phyloP scores from a whole-genome alignment of 2,329 filamentous ascomycete species.

The Cladosporium halotolerans region DNA sequence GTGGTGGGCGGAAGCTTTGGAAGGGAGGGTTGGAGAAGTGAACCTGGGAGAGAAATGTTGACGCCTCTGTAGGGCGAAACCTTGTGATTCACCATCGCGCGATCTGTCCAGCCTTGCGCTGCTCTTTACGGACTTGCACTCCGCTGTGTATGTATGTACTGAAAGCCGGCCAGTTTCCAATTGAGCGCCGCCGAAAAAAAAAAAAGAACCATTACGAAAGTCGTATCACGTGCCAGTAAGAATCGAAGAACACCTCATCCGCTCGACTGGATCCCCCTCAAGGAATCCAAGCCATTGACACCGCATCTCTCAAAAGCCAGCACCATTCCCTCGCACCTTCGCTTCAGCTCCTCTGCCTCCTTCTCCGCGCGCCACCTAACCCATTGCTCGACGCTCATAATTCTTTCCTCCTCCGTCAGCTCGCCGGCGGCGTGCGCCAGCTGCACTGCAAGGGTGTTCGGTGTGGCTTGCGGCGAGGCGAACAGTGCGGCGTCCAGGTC shows the following conservation, averaged over 20 bases:
- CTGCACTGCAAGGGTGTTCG: constrained; percentile 20
- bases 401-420: constrained; percentile 69
- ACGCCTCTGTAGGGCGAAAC: too few relatives aligned
- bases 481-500: constrained; percentile 69
- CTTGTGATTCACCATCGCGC: too few relatives aligned
- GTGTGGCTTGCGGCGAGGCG: constrained; percentile 33
- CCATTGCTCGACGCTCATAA: constrained; percentile 94
- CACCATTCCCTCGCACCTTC: constrained; percentile 79
- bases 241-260: neutral
- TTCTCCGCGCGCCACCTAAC: constrained; percentile 72
- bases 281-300: constrained; percentile 63
- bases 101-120: too few relatives aligned
- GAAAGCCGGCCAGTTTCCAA: neutral
- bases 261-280: constrained; percentile 57
- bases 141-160: too few relatives aligned
- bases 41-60: too few relatives aligned
- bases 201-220: neutral
- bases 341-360: constrained; percentile 71
- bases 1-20: too few relatives aligned
- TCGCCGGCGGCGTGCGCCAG: constrained; percentile 49
- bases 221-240: neutral
- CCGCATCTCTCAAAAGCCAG: constrained; percentile 78
- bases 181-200: neutral
- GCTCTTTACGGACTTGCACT: too few relatives aligned
- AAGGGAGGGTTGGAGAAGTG: too few relatives aligned